phyloP scores from a whole-genome alignment of 2,329 filamentous ascomycete genomes.

The Colletotrichum paranaense region DNA sequence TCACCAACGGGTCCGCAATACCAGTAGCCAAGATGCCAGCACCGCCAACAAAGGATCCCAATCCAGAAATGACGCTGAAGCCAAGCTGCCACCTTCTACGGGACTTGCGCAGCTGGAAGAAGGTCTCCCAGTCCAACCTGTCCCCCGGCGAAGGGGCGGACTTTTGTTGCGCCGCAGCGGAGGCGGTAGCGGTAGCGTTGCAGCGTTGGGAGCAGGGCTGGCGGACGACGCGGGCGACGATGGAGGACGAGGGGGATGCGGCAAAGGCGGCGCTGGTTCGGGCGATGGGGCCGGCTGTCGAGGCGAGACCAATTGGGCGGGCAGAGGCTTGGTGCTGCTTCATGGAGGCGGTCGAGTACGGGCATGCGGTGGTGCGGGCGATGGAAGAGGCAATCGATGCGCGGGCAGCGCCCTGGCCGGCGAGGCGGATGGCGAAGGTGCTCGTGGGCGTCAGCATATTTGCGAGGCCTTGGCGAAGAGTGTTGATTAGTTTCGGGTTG shows the following conservation, averaged over 20 bases:
- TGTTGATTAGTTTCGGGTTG: background rate
- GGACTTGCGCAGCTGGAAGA: slow-evolving; percentile 89
- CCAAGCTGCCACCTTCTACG: slow-evolving; percentile 86
- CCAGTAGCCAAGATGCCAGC: slow-evolving; percentile 76
- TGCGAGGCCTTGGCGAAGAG: background rate
- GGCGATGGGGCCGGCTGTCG: slow-evolving; percentile 21
- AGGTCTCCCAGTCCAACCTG: slow-evolving; percentile 87
- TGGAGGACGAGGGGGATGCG: slow-evolving; percentile 34
- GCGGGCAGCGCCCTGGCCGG: slow-evolving; percentile 39
- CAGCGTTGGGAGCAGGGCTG: slow-evolving; percentile 34
- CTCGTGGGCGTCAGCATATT: slow-evolving; percentile 45
- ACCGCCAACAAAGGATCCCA: slow-evolving; percentile 71
- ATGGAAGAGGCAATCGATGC: slow-evolving; percentile 29
- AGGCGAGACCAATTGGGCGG: slow-evolving; percentile 33
- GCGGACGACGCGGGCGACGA: slow-evolving; percentile 38
- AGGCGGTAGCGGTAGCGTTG: slow-evolving; percentile 25
- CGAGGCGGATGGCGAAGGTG: slow-evolving; percentile 45
- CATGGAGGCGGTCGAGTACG: slow-evolving; percentile 41
- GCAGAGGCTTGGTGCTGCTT: slow-evolving; percentile 20
- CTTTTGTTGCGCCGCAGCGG: slow-evolving; percentile 27
- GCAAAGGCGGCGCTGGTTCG: slow-evolving; percentile 33
- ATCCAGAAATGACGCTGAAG: slow-evolving; percentile 76
- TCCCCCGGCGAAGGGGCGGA: slow-evolving; percentile 35
- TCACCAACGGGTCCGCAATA: slow-evolving; percentile 77
- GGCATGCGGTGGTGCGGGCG: slow-evolving; percentile 38